phyloP scores from a whole-genome alignment of 192 early-diverging fungal genomes.

The Bifiguratus adelaidae region DNA sequence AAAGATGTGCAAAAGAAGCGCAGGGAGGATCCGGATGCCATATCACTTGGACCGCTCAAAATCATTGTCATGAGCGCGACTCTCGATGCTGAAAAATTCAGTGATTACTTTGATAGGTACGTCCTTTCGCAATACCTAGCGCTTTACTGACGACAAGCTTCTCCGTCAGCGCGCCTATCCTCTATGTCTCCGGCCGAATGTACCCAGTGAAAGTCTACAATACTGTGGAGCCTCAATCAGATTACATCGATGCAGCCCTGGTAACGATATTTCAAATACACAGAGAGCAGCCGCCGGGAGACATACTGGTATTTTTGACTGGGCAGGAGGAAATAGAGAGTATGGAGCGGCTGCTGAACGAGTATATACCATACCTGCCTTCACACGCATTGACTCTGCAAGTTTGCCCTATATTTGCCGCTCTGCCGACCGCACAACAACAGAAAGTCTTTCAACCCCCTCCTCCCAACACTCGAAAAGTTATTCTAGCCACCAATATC shows the following conservation, averaged over 20 bases:
- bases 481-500: conserved; percentile 94
- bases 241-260: conserved; percentile 86
- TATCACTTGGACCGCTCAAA: too few relatives aligned
- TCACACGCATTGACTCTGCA: conserved; percentile 42
- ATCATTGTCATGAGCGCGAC: conserved; percentile 97
- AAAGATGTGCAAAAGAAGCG: conserved; percentile 75
- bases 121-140: not conserved
- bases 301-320: conserved; percentile 90
- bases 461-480: conserved; percentile 78
- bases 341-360: conserved; percentile 71
- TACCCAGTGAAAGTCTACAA: conserved; percentile 81
- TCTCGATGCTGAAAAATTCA: conserved; percentile 86
- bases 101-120: conserved; percentile 77
- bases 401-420: conserved; percentile 87
- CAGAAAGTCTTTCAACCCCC: conserved; percentile 81
- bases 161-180: conserved; percentile 49
- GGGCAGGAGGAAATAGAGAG: conserved; percentile 93
- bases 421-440: conserved; percentile 82
- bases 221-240: conserved; percentile 67
- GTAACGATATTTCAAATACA: conserved; percentile 86
- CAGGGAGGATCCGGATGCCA: conserved; percentile 31
- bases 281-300: conserved; percentile 71
- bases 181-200: conserved; percentile 85
- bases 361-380: conserved; percentile 54
- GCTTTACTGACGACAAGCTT: not conserved